Evolutionary conservation across 176 grass and related monocot genomes (phyloP).

Genomic region (Echinochloa phyllopogon): DNA sequence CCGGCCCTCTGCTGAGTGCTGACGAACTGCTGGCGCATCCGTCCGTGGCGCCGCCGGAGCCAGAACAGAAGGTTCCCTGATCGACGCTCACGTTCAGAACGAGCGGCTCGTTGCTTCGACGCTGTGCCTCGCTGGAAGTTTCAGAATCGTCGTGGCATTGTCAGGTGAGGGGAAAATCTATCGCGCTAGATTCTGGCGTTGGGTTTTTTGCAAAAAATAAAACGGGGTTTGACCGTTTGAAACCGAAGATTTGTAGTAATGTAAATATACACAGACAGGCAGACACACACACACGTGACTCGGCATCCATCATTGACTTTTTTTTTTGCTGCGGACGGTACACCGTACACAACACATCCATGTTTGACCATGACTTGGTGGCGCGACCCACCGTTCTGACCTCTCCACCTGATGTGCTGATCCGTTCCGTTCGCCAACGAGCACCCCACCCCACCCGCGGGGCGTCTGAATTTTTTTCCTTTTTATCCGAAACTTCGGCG

Average conservation of each 20-base stretch:
- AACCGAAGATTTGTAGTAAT: not conserved
- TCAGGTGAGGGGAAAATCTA: not conserved
- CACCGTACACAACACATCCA: not conserved
- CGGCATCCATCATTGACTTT: not conserved
- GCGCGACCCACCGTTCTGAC: not conserved
- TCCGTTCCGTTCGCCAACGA: not conserved
- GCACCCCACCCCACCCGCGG: not conserved
- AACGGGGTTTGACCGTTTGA: not conserved
- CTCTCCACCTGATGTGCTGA: not conserved
- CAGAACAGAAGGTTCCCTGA: not conserved
- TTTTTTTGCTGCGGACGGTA: not conserved
- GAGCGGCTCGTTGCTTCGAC: not conserved
- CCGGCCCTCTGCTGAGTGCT: slow-evolving; percentile 44
- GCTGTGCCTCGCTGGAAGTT: not conserved
- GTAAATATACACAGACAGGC: not conserved
- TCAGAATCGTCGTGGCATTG: not conserved
- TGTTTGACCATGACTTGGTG: slow-evolving; percentile 20
- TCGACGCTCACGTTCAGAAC: not conserved
- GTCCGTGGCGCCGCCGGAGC: slow-evolving; percentile 34
- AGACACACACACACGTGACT: not conserved
- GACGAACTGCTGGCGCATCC: slow-evolving; percentile 47
- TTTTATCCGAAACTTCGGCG: not conserved
- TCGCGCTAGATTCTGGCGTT: not conserved
- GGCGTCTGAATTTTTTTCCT: not conserved
- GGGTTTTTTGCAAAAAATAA: not conserved